Evolutionary conservation across 345 rosid species (phyloP).

Genomic region (Aquilaria malaccensis): DNA sequence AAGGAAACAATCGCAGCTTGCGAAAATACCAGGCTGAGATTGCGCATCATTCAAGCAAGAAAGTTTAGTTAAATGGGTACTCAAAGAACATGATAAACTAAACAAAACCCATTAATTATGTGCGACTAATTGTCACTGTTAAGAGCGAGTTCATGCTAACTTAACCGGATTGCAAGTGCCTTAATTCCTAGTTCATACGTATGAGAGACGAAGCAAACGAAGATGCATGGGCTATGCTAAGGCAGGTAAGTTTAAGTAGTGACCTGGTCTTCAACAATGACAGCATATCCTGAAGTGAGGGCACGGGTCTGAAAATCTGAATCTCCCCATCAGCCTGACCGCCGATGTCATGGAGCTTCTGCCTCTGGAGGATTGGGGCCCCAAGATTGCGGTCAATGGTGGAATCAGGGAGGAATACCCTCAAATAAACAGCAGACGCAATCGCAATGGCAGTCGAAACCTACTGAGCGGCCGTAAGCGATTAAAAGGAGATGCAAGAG

Average conservation of each 20-base stretch:
- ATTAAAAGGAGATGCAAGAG: not conserved
- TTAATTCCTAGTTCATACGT: too few relatives aligned
- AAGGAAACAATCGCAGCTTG: constrained; percentile 75
- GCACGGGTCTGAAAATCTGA: constrained; percentile 32
- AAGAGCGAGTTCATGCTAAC: too few relatives aligned
- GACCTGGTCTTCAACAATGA: constrained; percentile 68
- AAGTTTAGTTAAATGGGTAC: not conserved
- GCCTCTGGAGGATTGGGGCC: constrained; percentile 35
- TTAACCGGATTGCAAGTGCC: too few relatives aligned
- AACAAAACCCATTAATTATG: too few relatives aligned
- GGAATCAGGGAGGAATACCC: constrained; percentile 62
- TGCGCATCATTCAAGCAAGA: not conserved
- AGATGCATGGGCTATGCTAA: not conserved
- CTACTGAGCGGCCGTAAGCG: constrained; percentile 15
- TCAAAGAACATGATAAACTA: not conserved
- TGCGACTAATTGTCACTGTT: too few relatives aligned
- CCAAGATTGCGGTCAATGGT: constrained; percentile 21
- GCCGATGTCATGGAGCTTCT: constrained; percentile 15
- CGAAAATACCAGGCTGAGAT: constrained; percentile 56
- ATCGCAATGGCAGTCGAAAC: constrained; percentile 49
- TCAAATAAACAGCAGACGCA: constrained; percentile 48
- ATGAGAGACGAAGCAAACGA: not conserved
- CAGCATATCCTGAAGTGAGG: constrained; percentile 44
- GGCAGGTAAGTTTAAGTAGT: not conserved
- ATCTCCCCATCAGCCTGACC: constrained; percentile 18